Evolutionary conservation across 2,329 filamentous ascomycete species (phyloP), one percentile per base, ranked within the genome.

Genomic region (Fusarium guadeloupense): DNA sequence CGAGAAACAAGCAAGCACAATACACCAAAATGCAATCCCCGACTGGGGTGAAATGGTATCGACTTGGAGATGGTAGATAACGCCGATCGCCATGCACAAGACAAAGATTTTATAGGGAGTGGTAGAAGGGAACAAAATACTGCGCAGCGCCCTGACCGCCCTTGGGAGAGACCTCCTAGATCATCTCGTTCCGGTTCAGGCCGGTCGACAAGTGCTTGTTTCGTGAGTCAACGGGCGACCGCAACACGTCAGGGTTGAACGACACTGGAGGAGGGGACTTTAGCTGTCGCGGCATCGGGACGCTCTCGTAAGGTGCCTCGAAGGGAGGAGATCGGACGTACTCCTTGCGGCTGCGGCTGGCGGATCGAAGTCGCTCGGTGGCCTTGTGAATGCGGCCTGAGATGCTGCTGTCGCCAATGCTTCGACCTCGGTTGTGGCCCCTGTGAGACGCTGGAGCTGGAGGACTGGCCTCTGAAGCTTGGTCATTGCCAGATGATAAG

Each of bases 281-380:
- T 31, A 76, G 61, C 39, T 70, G 69, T 41, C 64, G 61, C 20
- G 68, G 66, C 51, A 64, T 62, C 16, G 73, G 74, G 4, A 78
- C 70, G 61, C 76, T 80, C 68, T 82, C 80, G 55, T 80, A 78
- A 17, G 76, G 78, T 17, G 74, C 74, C 23, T 75, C 72, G 26
- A 71, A 59, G 6, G 62, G 59, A 8, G 69, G 67, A 25, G 67
- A 72, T 58, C 64, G 56, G 7, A 48, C 41, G 26, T 67, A 61
- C 57, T 79, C 80, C 63, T 83, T 83, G 37, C 81, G 79, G 44
- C 80, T 81, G 14, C 85, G 83, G 71, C 85, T 87, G 2, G 78
- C 85, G 5, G 85, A 87, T 17, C 85, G 81, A 68, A 88, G 81
- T 41, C 84, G 81, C 66, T 88, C 85, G 0, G 85, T 85, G 0